phyloP scores from a whole-genome alignment of 495 filamentous ascomycete species.

The Cetradonia linearis region DNA sequence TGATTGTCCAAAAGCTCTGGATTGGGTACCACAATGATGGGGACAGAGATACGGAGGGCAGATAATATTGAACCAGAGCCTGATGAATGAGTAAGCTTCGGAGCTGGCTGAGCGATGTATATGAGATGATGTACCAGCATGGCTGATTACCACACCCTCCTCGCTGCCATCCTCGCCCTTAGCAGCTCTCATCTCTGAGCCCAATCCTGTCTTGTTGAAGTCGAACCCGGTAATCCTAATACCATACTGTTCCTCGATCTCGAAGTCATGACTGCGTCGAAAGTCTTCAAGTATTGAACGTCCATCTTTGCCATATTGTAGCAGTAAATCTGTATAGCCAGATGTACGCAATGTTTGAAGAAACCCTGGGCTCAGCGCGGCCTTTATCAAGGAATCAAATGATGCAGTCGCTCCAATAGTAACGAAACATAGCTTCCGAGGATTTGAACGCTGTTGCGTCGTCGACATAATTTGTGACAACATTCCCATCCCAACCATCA shows the following conservation, averaged over 20 bases:
- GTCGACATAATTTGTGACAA: conserved; percentile 9
- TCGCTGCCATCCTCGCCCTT: conserved; percentile 28
- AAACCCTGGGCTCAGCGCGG: conserved; percentile 52
- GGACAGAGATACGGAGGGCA: conserved; percentile 54
- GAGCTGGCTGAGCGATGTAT: background rate
- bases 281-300: conserved; percentile 37
- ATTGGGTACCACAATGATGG: conserved; percentile 82
- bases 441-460: background rate
- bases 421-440: conserved; percentile 56
- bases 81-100: conserved; percentile 27
- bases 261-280: conserved; percentile 17
- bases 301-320: conserved; percentile 68
- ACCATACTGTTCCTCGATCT: conserved; percentile 27
- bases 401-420: conserved; percentile 86
- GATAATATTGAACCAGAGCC: conserved; percentile 86
- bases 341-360: conserved; percentile 42
- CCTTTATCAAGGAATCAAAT: conserved; percentile 59
- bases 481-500: too few relatives aligned
- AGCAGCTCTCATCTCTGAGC: conserved; percentile 44
- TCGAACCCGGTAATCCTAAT: conserved; percentile 53
- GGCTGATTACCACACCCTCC: conserved; percentile 68
- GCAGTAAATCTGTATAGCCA: conserved; percentile 53
- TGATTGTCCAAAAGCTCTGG: conserved; percentile 76
- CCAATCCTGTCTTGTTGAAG: conserved; percentile 50
- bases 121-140: conserved; percentile 55